phyloP scores from a whole-genome alignment of 371 early-diverging fungal genomes.

The Haplosporangium sp. region DNA sequence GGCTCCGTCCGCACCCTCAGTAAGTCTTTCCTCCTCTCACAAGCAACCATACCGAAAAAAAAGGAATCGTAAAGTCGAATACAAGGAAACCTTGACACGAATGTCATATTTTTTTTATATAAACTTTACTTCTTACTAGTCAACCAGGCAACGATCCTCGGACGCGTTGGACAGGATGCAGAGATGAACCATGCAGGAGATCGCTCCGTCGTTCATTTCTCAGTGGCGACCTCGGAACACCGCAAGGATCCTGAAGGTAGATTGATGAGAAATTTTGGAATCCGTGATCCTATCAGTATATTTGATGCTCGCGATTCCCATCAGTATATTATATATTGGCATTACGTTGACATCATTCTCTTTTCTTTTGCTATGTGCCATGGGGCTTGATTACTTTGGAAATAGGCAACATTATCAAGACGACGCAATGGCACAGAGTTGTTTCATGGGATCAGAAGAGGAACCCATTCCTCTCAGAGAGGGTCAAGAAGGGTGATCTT shows the following conservation, averaged over 20 bases:
- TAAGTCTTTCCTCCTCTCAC: conserved; percentile 4
- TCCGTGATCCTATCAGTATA: too few relatives aligned
- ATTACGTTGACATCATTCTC: background rate
- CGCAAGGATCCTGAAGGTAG: conserved; percentile 67
- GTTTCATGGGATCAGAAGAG: conserved; percentile 59
- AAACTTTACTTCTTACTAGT: conserved; percentile 35
- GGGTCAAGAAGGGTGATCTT: conserved; percentile 69
- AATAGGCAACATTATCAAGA: conserved; percentile 66
- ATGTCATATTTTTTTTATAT: background rate
- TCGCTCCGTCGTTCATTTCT: conserved; percentile 63
- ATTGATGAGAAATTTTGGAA: too few relatives aligned
- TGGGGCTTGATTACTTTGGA: too few relatives aligned
- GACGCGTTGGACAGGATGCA: conserved; percentile 67
- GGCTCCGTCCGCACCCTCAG: conserved; percentile 36
- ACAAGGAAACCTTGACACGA: background rate
- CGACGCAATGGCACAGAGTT: conserved; percentile 73
- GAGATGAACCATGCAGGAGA: conserved; percentile 42
- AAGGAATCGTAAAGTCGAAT: background rate
- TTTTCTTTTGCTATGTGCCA: conserved; percentile 6
- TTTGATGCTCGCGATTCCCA: too few relatives aligned
- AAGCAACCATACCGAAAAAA: background rate
- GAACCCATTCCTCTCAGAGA: conserved; percentile 58
- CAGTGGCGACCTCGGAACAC: conserved; percentile 69
- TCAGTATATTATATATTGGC: too few relatives aligned
- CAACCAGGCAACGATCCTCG: conserved; percentile 67